Conservation (phyloP, 1,284 basidiomycete genomes). For the Sanghuangporus sanghuang region DNA sequence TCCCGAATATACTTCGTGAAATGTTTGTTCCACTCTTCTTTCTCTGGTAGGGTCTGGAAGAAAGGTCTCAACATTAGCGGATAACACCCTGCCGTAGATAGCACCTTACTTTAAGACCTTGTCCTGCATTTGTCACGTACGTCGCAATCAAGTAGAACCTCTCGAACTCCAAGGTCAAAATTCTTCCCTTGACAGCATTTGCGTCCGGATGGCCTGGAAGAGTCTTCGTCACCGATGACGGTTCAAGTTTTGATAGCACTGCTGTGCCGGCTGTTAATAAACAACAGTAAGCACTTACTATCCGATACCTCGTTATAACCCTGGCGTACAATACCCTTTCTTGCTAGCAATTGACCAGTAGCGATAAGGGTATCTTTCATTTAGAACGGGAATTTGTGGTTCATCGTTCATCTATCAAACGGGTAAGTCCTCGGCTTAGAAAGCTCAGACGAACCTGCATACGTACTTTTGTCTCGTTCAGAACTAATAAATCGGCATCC, state of each 20-base stretch:
- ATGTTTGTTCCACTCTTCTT: constrained; percentile 73
- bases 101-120: constrained; percentile 62
- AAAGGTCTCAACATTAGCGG: not conserved
- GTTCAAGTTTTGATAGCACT: constrained; percentile 74
- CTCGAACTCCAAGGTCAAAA: constrained; percentile 77
- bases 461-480: constrained; percentile 77
- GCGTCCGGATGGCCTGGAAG: constrained; percentile 72
- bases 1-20: constrained; percentile 69
- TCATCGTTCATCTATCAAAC: constrained; percentile 54
- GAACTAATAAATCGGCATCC: constrained; percentile 72
- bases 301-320: not conserved
- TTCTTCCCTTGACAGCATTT: constrained; percentile 61
- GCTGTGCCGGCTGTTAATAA: constrained; percentile 68
- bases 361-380: constrained; percentile 56
- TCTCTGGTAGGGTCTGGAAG: constrained; percentile 60
- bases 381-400: constrained; percentile 54
- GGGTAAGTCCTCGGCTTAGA: not conserved
- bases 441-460: constrained; percentile 5
- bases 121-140: constrained; percentile 86
- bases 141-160: constrained; percentile 72
- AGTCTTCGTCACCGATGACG: constrained; percentile 58
- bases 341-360: constrained; percentile 74
- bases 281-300: not conserved
- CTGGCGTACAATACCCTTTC: constrained; percentile 64
- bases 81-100: not conserved